Conservation (phyloP, 2,329 filamentous ascomycete genomes). For the Aureobasidium sp. region DNA sequence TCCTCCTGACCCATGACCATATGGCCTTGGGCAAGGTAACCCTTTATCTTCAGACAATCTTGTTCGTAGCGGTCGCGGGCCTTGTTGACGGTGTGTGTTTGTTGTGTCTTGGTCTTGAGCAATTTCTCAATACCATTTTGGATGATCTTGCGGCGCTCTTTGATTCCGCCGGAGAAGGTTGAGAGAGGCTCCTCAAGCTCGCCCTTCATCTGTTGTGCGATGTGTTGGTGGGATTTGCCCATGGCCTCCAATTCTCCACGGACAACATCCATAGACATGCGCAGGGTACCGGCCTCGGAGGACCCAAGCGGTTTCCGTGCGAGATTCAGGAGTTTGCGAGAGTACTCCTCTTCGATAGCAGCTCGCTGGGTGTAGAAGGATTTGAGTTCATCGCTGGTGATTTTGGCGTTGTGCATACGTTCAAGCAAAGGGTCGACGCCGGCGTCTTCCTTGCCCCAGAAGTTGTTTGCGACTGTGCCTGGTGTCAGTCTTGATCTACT, state of each 20-base stretch:
- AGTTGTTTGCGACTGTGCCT: slow-evolving; percentile 88
- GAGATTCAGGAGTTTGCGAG: slow-evolving; percentile 77
- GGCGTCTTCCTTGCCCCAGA: slow-evolving; percentile 98
- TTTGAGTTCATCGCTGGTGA: slow-evolving; percentile 88
- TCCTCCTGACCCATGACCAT: slow-evolving; percentile 99
- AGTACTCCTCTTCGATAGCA: slow-evolving; percentile 93
- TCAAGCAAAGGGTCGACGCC: slow-evolving; percentile 86
- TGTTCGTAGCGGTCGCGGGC: slow-evolving; percentile 93
- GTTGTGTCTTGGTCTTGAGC: slow-evolving; percentile 85
- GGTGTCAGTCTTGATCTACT: slow-evolving; percentile 26
- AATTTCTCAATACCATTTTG: slow-evolving; percentile 91
- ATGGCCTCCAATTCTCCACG: slow-evolving; percentile 86
- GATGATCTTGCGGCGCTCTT: slow-evolving; percentile 93
- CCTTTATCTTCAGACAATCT: slow-evolving; percentile 96
- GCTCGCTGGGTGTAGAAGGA: slow-evolving; percentile 86
- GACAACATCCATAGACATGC: slow-evolving; percentile 76
- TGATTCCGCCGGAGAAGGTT: slow-evolving; percentile 90
- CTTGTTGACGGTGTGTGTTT: slow-evolving; percentile 88
- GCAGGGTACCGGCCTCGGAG: slow-evolving; percentile 75
- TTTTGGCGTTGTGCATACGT: slow-evolving; percentile 91
- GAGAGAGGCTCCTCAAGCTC: slow-evolving; percentile 90
- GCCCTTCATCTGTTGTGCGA: slow-evolving; percentile 89
- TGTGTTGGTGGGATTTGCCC: slow-evolving; percentile 85
- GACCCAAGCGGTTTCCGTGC: slow-evolving; percentile 85
- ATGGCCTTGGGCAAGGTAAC: slow-evolving; percentile 94